Base-by-base conservation (phyloP, 1,284 basidiomycete genomes). In the Polyporus tsugae region DNA sequence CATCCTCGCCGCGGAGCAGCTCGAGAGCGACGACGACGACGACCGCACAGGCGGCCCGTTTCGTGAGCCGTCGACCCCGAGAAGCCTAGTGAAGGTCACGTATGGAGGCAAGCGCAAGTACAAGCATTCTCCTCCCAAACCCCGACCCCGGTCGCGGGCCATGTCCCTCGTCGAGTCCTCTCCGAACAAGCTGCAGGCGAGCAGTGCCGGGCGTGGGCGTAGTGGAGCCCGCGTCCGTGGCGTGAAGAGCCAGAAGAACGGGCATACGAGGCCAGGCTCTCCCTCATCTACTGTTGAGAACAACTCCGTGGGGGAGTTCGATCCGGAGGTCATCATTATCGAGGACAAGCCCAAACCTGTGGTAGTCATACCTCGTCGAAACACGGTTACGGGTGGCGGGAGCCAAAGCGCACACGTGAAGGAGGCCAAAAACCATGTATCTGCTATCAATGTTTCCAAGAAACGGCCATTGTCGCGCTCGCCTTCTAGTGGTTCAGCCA, bases 1-100 rank as follows among this genome's bases (percentile, higher is more conserved):
- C n/a, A 64, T 55, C 29, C 66, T 74, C 11, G 72, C 76, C 19
- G 74, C 76, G 17, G 72, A 75, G 52, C 78, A 79, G 70, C 69
- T 77, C 41, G 70, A 72, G 46, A 77, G 74, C 61, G 46, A 59
- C 67, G 67, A 60, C 67, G 67, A 60, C 33, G 71, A 59, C 36
- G 69, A 15, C 25, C 64, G 53, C 29, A 55, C 72, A n/a, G 58
- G n/a, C 17, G 36, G 13, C 6, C 58, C 38, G 2, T 76, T 75
- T 52, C 74, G 75, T n/a, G 75, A 75, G 67, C 74, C 75, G 10
- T 68, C 71, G 15, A 72, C 67, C 49, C 62, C 64, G 5, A 69
- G 63, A 60, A 68, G 67, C 41, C 58, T 66, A 1, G 70, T 74
- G 3, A 72, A 65, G 63, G 39, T 71, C 41, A 75, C 72, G 11